A percentile compares a stretch with the other conserved stretches of the same genome.
Evolutionary conservation across 1,284 basidiomycete species (phyloP).

Genomic region (Apiotrichum sp.): DNA sequence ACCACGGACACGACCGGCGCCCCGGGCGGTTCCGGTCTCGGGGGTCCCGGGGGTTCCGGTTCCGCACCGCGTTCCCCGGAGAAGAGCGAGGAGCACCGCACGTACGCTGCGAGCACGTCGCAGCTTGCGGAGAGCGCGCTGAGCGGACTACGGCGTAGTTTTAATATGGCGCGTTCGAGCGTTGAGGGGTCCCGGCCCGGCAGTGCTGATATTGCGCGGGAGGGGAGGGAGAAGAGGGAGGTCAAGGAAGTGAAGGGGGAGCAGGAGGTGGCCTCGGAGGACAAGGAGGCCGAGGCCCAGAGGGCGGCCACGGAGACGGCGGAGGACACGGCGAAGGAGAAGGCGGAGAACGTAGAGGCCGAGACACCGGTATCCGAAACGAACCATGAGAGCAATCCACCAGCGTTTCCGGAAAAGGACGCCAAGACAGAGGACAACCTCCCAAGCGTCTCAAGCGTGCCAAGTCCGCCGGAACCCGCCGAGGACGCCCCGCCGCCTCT

Average conservation of each 20-base stretch:
- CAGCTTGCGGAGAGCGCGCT: constrained; percentile 38
- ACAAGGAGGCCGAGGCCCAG: background rate
- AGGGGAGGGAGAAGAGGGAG: background rate
- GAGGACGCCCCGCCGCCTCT: background rate
- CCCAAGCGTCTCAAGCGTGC: background rate
- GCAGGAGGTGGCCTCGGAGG: background rate
- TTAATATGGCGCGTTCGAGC: constrained; percentile 17
- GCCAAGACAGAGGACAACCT: too few species aligned
- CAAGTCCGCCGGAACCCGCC: background rate
- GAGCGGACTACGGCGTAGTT: constrained; percentile 29
- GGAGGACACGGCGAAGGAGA: too few species aligned
- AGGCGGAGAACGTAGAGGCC: too few species aligned
- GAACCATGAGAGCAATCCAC: too few species aligned
- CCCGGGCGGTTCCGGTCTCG: background rate
- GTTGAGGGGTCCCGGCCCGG: constrained; percentile 6
- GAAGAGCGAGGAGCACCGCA: background rate
- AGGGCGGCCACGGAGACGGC: background rate
- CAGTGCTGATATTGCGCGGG: background rate
- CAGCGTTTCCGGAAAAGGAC: too few species aligned
- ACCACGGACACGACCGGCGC: background rate
- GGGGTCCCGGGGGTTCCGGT: background rate
- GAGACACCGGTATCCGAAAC: too few species aligned
- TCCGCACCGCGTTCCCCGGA: too few species aligned
- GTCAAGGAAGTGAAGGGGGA: background rate
- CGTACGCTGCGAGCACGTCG: background rate